A percentile compares a stretch with the other conserved stretches of the same genome.
Conservation (phyloP, 306 rosid species). For the Rosa multiflora region DNA sequence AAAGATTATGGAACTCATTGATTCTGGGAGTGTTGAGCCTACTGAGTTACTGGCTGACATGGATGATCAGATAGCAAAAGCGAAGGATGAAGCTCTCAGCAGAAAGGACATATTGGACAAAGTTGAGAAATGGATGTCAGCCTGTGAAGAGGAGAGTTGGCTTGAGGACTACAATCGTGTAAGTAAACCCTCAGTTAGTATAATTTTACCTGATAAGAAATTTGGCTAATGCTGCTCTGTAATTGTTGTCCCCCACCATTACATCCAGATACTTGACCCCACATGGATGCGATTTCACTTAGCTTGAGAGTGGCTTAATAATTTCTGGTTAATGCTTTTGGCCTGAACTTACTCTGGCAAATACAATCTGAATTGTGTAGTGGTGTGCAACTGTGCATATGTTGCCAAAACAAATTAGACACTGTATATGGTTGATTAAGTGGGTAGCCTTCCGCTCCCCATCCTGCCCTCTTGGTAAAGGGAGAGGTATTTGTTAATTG, state of each 20-base stretch:
- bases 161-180: slow-evolving; percentile 99
- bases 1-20: slow-evolving; percentile 80
- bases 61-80: slow-evolving; percentile 91
- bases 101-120: slow-evolving; percentile 97
- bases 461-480: neutral
- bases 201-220: neutral
- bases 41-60: slow-evolving; percentile 85
- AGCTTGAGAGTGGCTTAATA: neutral
- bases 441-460: neutral
- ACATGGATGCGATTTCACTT: neutral
- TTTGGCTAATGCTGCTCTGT: neutral
- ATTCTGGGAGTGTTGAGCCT: slow-evolving; percentile 85
- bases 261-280: neutral
- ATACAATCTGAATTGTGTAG: neutral
- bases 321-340: neutral
- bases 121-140: slow-evolving; percentile 99
- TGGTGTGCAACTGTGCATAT: neutral
- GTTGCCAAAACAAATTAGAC: neutral
- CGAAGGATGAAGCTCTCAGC: slow-evolving; percentile 91
- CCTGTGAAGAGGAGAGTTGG: slow-evolving; percentile 99
- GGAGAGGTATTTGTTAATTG: neutral
- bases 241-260: neutral
- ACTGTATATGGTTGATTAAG: neutral
- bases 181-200: slow-evolving; percentile 21
- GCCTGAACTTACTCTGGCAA: neutral